Conservation (phyloP, 2,329 filamentous ascomycete species). For the Pseudogymnoascus sp. region DNA sequence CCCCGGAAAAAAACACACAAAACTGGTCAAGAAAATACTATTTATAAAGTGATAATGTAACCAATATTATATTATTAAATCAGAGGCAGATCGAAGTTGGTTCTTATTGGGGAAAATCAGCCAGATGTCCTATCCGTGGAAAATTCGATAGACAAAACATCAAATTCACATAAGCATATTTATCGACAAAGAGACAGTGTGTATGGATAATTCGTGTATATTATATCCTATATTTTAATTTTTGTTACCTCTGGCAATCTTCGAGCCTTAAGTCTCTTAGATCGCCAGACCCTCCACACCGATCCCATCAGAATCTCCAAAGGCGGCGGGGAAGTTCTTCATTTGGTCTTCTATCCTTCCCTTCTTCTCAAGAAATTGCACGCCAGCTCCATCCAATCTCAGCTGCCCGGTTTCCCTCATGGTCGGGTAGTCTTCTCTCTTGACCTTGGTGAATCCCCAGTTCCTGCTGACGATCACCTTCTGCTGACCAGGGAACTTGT, state of each 20-base stretch:
- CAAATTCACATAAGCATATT: neutral
- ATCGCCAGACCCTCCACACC: neutral
- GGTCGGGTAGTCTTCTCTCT: constrained; percentile 93
- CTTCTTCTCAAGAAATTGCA: constrained; percentile 97
- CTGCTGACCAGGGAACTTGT: constrained; percentile 99
- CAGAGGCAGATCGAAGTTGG: neutral
- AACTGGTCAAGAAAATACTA: neutral
- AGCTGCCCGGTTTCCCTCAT: constrained; percentile 89
- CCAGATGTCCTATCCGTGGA: neutral
- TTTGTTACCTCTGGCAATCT: constrained; percentile 5
- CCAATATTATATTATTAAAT: neutral
- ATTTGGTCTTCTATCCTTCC: constrained; percentile 81
- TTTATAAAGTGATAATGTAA: neutral
- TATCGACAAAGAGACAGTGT: neutral
- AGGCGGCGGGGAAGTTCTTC: constrained; percentile 89
- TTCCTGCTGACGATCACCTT: constrained; percentile 99
- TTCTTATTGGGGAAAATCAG: neutral
- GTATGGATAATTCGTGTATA: neutral
- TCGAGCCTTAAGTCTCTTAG: neutral
- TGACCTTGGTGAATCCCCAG: constrained; percentile 99
- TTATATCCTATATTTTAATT: constrained; percentile 5
- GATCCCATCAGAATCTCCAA: constrained; percentile 36
- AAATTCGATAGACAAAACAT: neutral
- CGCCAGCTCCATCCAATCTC: constrained; percentile 97
- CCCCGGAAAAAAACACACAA: neutral